phyloP scores from a whole-genome alignment of 2,329 filamentous ascomycete genomes.

The Penicillium concentricum region DNA sequence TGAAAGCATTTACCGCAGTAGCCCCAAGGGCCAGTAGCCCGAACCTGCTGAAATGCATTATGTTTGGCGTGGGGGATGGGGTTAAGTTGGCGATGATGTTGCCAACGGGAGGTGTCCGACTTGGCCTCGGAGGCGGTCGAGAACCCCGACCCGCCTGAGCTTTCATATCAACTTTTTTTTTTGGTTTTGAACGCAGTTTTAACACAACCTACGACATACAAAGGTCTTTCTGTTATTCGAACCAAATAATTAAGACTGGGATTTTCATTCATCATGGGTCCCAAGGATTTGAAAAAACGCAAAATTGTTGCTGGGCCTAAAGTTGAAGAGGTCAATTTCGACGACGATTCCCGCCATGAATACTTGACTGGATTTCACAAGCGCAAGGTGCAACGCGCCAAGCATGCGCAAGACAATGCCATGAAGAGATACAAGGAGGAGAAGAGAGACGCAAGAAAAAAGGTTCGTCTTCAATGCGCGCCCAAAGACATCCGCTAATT shows the following conservation, averaged over 20 bases:
- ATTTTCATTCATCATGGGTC: conserved; percentile 45
- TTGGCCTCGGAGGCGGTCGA: conserved; percentile 39
- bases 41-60: conserved; percentile 45
- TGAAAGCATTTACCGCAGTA: conserved; percentile 68
- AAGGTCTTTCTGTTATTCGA: background rate
- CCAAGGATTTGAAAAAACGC: conserved; percentile 62
- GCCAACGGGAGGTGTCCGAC: conserved; percentile 28
- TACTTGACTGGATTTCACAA: conserved; percentile 97
- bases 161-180: conserved; percentile 25
- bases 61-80: conserved; percentile 26
- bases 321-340: conserved; percentile 82
- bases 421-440: conserved; percentile 75
- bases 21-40: conserved; percentile 54
- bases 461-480: conserved; percentile 55
- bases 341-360: conserved; percentile 73
- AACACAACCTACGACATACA: conserved; percentile 1
- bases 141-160: conserved; percentile 29
- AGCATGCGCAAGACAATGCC: conserved; percentile 79
- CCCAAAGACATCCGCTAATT: conserved; percentile 5
- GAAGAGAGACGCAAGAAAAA: conserved; percentile 68
- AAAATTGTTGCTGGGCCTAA: conserved; percentile 50
- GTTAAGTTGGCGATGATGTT: conserved; percentile 28
- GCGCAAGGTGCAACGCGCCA: conserved; percentile 81
- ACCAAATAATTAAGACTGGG: background rate
- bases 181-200: background rate